Evolutionary conservation across 352 stramenopile species (phyloP).

Genomic region (Phytopythium delawarense): DNA sequence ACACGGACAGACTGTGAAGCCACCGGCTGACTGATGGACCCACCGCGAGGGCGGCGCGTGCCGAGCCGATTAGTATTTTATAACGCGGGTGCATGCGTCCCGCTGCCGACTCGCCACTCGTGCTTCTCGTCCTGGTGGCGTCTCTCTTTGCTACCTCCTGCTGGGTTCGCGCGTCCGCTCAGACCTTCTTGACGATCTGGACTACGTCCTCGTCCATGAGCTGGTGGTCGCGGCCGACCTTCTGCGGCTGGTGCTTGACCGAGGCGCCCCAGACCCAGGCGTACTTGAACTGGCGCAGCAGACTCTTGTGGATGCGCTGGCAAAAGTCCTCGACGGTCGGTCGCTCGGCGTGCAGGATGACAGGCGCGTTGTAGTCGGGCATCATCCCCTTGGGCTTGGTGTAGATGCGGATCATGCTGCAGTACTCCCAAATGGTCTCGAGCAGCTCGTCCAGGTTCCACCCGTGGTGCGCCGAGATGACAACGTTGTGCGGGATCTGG

Average conservation of each 20-base stretch:
- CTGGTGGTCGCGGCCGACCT: conserved; percentile 97
- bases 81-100: background rate
- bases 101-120: background rate
- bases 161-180: conserved; percentile 12
- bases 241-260: conserved; percentile 98
- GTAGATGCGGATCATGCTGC: conserved; percentile 97
- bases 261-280: conserved; percentile 97
- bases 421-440: conserved; percentile 98
- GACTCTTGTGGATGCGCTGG: conserved; percentile 90
- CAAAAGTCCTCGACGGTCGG: conserved; percentile 97
- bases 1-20: too few species aligned
- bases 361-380: conserved; percentile 95
- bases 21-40: too few species aligned
- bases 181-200: conserved; percentile 97
- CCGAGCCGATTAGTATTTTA: conserved; percentile 1
- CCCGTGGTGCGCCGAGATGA: conserved; percentile 95
- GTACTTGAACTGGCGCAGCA: conserved; percentile 92
- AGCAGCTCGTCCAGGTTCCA: conserved; percentile 99
- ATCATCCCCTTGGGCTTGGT: conserved; percentile 96
- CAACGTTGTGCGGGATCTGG: conserved; percentile 98
- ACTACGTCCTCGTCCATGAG: conserved; percentile 99
- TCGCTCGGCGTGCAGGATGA: conserved; percentile 96
- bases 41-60: background rate
- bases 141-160: background rate
- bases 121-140: background rate